These are phyloP conservation scores for Elsinoe perseae DNA, from an alignment of 2,329 filamentous ascomycete genomes.

Conservation along the genomic window DNA sequence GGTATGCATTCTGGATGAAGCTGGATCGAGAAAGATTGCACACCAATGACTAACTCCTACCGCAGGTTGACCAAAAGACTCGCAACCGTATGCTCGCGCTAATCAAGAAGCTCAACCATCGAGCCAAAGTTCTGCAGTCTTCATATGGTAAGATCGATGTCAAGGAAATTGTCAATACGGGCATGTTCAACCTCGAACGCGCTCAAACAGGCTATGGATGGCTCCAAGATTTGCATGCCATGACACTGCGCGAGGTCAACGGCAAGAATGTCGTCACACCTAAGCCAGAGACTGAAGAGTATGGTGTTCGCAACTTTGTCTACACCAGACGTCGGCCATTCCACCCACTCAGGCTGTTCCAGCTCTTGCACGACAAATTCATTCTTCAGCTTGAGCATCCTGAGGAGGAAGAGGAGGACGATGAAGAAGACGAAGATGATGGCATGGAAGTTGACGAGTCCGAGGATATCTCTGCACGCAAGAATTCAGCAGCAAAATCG, in stretches of 20 bases:
- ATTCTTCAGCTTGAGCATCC: constrained; percentile 35
- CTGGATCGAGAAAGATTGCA: not conserved
- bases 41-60: not conserved
- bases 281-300: constrained; percentile 65
- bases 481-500: constrained; percentile 25
- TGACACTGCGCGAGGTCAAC: constrained; percentile 54
- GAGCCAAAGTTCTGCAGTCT: constrained; percentile 56
- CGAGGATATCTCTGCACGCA: constrained; percentile 24
- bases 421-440: constrained; percentile 26
- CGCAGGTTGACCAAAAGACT: constrained; percentile 42
- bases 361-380: constrained; percentile 37
- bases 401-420: constrained; percentile 31
- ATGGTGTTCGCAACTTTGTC: constrained; percentile 63
- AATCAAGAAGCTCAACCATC: constrained; percentile 56
- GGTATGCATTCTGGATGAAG: not conserved
- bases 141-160: constrained; percentile 40
- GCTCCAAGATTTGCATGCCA: constrained; percentile 61
- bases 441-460: constrained; percentile 20
- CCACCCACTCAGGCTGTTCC: constrained; percentile 35
- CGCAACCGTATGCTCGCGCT: constrained; percentile 42
- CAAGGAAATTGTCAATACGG: constrained; percentile 56
- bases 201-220: constrained; percentile 60
- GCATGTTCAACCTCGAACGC: constrained; percentile 55
- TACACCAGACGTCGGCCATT: constrained; percentile 50
- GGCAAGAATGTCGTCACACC: constrained; percentile 51